Conservation (phyloP, 306 rosid genomes). For the Trifolium subterraneum region DNA sequence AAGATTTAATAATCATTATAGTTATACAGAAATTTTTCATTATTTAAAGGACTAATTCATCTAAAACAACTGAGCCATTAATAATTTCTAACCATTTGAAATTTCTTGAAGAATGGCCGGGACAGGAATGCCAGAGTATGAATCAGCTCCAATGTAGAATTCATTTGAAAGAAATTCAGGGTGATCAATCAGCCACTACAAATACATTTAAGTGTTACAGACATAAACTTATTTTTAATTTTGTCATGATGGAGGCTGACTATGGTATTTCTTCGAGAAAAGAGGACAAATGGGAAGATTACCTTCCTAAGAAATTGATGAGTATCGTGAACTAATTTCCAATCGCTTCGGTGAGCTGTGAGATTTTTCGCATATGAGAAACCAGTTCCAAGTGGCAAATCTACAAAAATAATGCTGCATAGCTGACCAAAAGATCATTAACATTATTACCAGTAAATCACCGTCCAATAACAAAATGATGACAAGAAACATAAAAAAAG, state of each 20-base stretch:
- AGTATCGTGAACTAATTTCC: slow-evolving; percentile 45
- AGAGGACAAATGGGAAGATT: neutral
- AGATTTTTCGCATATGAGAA: slow-evolving; percentile 59
- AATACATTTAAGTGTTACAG: slow-evolving; percentile 12
- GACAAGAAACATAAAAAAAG: neutral
- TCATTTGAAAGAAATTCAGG: slow-evolving; percentile 62
- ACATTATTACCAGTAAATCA: neutral
- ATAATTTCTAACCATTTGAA: slow-evolving; percentile 55
- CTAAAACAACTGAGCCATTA: neutral
- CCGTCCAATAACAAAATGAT: neutral
- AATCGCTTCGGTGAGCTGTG: slow-evolving; percentile 43
- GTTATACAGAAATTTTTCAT: neutral
- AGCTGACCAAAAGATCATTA: slow-evolving; percentile 36
- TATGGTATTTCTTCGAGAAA: neutral
- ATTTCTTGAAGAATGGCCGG: slow-evolving; percentile 61
- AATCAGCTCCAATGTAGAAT: slow-evolving; percentile 69
- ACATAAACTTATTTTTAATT: neutral
- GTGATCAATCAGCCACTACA: slow-evolving; percentile 76
- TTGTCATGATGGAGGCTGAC: neutral
- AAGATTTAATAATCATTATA: neutral
- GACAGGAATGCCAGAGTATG: slow-evolving; percentile 68
- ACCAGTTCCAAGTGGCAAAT: slow-evolving; percentile 67
- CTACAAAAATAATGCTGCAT: slow-evolving; percentile 59
- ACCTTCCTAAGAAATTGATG: slow-evolving; percentile 66
- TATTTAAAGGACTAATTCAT: neutral